Base-by-base conservation (phyloP, 805 yeast genomes). In the Metschnikowia rubicola region DNA sequence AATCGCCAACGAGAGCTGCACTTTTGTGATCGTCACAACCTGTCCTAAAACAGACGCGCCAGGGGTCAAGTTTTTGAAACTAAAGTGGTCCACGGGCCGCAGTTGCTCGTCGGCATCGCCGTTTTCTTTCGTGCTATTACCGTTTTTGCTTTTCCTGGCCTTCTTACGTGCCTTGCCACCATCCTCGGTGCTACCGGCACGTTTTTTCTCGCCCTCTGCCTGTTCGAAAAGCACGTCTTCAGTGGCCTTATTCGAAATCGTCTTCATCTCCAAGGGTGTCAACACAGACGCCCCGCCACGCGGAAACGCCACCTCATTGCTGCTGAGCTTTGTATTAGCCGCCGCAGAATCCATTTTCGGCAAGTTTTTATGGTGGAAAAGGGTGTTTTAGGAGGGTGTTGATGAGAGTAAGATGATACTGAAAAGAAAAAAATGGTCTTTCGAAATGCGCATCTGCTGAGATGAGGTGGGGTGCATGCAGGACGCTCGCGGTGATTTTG, bases 251-350 rank as follows among this genome's bases (percentile, higher is more conserved):
- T 89, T 90, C 35, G 96, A 84, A 43, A 92, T 92, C 62, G 89
- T 94, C 64, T 89, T 90, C 55, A 89, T 82, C 68, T 94, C 99
- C 55, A 94, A 71, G 7, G 98, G 90, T 3, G 96, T 80, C 60
- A 94, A 77, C 26, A 82, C 88, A 28, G 92, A 79, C 10, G 85
- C 81, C 42, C 99, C 99, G 58, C 99, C 99, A 81, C 99, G 86
- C 42, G 99, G 99, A 63, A 94, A 94, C 10, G 86, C 74, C 36
- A 75, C 70, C 48, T 83, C 88, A 49, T 65, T 70, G 56, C 69
- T 70, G 45, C 66, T 65, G 43, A 71, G 59, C 37, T 63, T 61
- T 35, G 71, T 63, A 34, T 61, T 62, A 19, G 53, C 45, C 33
- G 56, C 19, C 34, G 49, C 50, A 37, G 57, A 36, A 45, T 54